Percentiles rank a stretch among this genome's conserved stretches.
Evolutionary conservation across 129 eudicot species (phyloP).

Genomic region (Lactuca saligna): DNA sequence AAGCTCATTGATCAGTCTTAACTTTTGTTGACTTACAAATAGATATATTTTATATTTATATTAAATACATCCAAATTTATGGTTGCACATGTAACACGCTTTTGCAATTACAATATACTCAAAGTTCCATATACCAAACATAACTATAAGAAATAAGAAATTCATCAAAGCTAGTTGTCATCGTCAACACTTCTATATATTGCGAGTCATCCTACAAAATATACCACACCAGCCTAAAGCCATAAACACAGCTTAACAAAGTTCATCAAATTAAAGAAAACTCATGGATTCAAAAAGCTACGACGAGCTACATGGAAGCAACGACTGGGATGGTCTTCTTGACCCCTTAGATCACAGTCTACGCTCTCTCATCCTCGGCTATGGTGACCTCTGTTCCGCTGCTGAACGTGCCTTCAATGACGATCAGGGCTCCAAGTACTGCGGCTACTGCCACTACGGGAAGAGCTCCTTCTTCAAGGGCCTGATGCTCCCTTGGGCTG

Average conservation of each 20-base stretch:
- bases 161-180: background rate
- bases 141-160: background rate
- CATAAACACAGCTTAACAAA: background rate
- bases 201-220: slow-evolving; percentile 10
- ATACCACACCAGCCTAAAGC: background rate
- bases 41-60: too few relatives aligned
- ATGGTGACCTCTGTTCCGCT: slow-evolving; percentile 68
- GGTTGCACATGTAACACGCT: too few relatives aligned
- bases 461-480: slow-evolving; percentile 27
- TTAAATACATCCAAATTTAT: too few relatives aligned
- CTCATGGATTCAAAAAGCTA: slow-evolving; percentile 25
- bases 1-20: too few relatives aligned
- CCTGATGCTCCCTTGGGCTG: slow-evolving; percentile 32
- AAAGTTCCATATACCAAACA: too few relatives aligned
- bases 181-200: slow-evolving; percentile 17
- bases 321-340: slow-evolving; percentile 61
- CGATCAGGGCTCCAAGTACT: slow-evolving; percentile 47
- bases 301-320: slow-evolving; percentile 34
- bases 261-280: background rate
- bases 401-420: slow-evolving; percentile 55
- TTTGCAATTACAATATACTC: too few relatives aligned
- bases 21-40: too few relatives aligned
- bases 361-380: slow-evolving; percentile 47
- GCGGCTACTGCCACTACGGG: slow-evolving; percentile 39
- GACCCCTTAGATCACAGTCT: slow-evolving; percentile 54